Conservation (phyloP, 805 yeast genomes). For the Komagataella populi region DNA sequence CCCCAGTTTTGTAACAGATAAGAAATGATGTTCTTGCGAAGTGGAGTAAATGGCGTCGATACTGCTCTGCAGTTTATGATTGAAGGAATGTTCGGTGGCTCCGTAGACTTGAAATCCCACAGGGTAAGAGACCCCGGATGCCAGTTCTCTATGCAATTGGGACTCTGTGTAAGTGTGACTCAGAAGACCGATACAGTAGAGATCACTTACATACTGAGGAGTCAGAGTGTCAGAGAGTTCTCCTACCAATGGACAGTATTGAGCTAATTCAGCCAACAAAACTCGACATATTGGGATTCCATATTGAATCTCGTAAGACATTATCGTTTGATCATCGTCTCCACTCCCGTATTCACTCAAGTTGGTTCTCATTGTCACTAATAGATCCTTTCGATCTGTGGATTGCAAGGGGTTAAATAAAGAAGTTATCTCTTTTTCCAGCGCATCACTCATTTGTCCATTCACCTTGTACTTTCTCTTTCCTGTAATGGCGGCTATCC, state of each 20-base stretch:
- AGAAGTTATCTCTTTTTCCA: constrained; percentile 4
- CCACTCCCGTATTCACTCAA: constrained; percentile 15
- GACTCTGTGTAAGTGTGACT: constrained; percentile 30
- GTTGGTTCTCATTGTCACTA: constrained; percentile 24
- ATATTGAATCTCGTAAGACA: constrained; percentile 20
- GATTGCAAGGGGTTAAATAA: background rate
- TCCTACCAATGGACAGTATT: constrained; percentile 29
- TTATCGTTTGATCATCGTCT: constrained; percentile 6
- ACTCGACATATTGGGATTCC: constrained; percentile 28
- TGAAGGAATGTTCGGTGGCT: constrained; percentile 1
- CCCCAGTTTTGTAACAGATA: constrained; percentile 33
- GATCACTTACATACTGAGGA: constrained; percentile 36
- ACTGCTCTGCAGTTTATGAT: constrained; percentile 19
- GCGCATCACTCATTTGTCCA: constrained; percentile 2
- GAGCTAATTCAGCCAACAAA: constrained; percentile 24
- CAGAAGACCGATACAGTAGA: constrained; percentile 29
- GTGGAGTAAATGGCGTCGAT: constrained; percentile 32
- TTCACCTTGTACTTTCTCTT: constrained; percentile 3
- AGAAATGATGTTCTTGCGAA: constrained; percentile 29
- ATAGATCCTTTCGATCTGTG: constrained; percentile 3
- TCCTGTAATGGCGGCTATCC: constrained; percentile 19
- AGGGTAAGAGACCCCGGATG: constrained; percentile 36
- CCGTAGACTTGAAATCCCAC: constrained; percentile 24
- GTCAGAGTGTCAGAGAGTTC: constrained; percentile 32
- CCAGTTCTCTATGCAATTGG: constrained; percentile 35